Evolutionary conservation across 208 protist genomes (phyloP).

Genomic region (Trypanosoma caninum): DNA sequence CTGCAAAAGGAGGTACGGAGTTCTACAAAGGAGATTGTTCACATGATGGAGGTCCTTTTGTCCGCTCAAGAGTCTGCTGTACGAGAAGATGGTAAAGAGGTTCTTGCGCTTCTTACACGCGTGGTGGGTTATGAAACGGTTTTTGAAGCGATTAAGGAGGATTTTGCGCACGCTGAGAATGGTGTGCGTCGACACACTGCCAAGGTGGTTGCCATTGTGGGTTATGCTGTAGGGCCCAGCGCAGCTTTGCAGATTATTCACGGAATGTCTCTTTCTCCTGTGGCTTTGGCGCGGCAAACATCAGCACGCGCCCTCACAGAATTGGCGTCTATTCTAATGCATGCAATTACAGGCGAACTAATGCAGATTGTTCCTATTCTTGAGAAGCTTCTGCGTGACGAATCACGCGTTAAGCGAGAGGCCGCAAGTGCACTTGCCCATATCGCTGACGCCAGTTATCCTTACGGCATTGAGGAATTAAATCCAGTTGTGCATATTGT

Average conservation of each 20-base stretch:
- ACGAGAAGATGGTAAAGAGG: conserved; percentile 98
- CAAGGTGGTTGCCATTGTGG: conserved; percentile 96
- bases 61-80: conserved; percentile 98
- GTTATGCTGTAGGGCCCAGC: conserved; percentile 95
- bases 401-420: conserved; percentile 95
- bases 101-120: conserved; percentile 98
- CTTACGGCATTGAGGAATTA: conserved; percentile 99
- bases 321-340: conserved; percentile 97
- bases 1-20: conserved; percentile 96
- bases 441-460: conserved; percentile 96
- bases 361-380: conserved; percentile 95
- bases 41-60: conserved; percentile 98
- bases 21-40: conserved; percentile 98
- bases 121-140: conserved; percentile 98
- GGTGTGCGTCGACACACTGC: conserved; percentile 98
- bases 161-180: conserved; percentile 98
- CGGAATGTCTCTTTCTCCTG: conserved; percentile 96
- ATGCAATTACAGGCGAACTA: conserved; percentile 96
- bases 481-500: conserved; percentile 95
- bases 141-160: conserved; percentile 97
- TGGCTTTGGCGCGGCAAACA: conserved; percentile 97
- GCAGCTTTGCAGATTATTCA: conserved; percentile 96
- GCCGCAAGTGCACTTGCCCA: conserved; percentile 95
- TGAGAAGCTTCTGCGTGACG: conserved; percentile 93
- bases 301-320: conserved; percentile 97